phyloP scores from a whole-genome alignment of 164 flowering plant species.

The Berberis vulgaris region DNA sequence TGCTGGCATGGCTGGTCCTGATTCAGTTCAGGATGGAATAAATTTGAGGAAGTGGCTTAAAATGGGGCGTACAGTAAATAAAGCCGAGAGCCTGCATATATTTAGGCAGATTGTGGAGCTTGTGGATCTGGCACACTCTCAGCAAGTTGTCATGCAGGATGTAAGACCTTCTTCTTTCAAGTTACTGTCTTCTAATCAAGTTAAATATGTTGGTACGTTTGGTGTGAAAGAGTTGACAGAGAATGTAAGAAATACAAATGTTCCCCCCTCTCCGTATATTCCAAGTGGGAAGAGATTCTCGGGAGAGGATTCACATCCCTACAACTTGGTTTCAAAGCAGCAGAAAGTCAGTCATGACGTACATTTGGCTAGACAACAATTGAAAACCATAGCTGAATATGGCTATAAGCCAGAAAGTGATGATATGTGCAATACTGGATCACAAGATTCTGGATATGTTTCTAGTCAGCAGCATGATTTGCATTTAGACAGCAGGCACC shows the following conservation, averaged over 20 bases:
- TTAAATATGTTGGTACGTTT: constrained; percentile 47
- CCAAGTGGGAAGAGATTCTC: constrained; percentile 28
- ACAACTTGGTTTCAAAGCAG: constrained; percentile 33
- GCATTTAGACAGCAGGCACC: constrained; percentile 11
- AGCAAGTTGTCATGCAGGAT: constrained; percentile 47
- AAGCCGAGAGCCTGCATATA: constrained; percentile 43
- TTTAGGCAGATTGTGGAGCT: constrained; percentile 65
- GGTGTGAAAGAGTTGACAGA: constrained; percentile 19
- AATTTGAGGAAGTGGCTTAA: constrained; percentile 69
- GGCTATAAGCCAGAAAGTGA: constrained; percentile 19
- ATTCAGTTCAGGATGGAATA: constrained; percentile 28
- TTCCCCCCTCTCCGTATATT: constrained; percentile 5
- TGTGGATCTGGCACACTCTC: constrained; percentile 57
- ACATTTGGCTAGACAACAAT: constrained; percentile 20
- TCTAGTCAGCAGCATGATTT: constrained; percentile 6
- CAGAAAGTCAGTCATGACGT: constrained; percentile 28
- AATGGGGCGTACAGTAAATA: constrained; percentile 33
- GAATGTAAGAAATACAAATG: constrained; percentile 18
- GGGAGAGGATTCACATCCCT: constrained; percentile 18
- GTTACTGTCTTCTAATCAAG: constrained; percentile 43
- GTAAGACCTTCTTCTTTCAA: constrained; percentile 67
- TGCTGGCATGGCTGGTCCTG: constrained; percentile 13
- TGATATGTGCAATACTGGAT: constrained; percentile 6
- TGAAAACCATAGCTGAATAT: constrained; percentile 23
- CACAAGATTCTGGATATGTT: constrained; percentile 17